Evolutionary conservation across 2,329 filamentous ascomycete genomes (phyloP).

Genomic region (Aspergillus tanneri): DNA sequence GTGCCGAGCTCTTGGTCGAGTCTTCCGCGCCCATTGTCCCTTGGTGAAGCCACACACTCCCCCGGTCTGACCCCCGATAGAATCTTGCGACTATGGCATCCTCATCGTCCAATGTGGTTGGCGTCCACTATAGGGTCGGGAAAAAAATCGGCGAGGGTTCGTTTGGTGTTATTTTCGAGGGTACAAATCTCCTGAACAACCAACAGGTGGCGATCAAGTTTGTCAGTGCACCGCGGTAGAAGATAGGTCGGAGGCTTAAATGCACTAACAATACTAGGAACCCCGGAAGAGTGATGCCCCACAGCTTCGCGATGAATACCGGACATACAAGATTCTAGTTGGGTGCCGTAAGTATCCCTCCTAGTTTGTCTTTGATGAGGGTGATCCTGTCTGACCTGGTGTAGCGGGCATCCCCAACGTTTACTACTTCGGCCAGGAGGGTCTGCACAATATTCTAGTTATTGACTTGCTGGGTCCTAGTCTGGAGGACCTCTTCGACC

Average conservation of each 20-base stretch:
- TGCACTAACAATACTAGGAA: constrained; percentile 62
- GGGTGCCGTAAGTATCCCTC: constrained; percentile 80
- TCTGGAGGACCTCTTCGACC: constrained; percentile 94
- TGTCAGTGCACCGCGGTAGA: constrained; percentile 57
- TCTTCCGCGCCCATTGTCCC: constrained; percentile 13
- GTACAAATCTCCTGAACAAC: constrained; percentile 97
- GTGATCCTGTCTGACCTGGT: constrained; percentile 34
- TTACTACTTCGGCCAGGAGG: constrained; percentile 98
- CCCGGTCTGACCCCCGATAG: background rate
- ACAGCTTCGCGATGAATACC: constrained; percentile 95
- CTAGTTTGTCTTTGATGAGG: constrained; percentile 12
- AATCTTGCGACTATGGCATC: constrained; percentile 63
- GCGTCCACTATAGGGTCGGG: constrained; percentile 96
- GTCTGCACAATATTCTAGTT: constrained; percentile 96
- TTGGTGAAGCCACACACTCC: constrained; percentile 17
- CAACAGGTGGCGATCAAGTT: constrained; percentile 99
- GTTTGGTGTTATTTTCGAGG: constrained; percentile 98
- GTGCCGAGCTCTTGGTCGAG: constrained; percentile 20
- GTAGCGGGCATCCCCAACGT: constrained; percentile 97
- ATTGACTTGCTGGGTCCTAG: constrained; percentile 95
- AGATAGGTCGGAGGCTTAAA: background rate
- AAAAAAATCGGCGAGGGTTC: constrained; percentile 99
- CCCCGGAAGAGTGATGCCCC: constrained; percentile 98
- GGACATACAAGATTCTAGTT: constrained; percentile 98
- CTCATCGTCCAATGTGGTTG: constrained; percentile 93